Percentiles rank a stretch among this genome's conserved stretches.
phyloP scores from a whole-genome alignment of 176 grass and related monocot genomes.

The Raddia distichophylla region DNA sequence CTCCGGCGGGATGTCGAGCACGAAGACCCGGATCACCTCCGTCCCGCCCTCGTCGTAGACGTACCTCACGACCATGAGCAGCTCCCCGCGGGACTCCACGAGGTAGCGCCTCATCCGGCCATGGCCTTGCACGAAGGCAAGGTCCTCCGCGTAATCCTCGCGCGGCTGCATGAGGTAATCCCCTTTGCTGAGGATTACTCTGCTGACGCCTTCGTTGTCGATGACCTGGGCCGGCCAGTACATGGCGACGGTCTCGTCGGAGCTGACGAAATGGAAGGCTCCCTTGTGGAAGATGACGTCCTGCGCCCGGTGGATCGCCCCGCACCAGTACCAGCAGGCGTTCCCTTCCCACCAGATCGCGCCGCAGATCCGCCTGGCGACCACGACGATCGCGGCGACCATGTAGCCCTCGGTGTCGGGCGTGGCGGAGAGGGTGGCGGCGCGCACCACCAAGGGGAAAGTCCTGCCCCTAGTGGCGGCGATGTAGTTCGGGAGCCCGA shows the following conservation, averaged over 20 bases:
- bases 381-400: conserved; percentile 43
- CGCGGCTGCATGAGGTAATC: conserved; percentile 33
- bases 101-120: conserved; percentile 36
- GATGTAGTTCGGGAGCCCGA: conserved; percentile 20
- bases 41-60: conserved; percentile 14
- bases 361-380: background rate
- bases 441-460: conserved; percentile 28
- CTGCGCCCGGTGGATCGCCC: background rate
- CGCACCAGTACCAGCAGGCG: conserved; percentile 10
- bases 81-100: conserved; percentile 37
- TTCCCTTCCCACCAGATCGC: conserved; percentile 40
- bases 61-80: conserved; percentile 50
- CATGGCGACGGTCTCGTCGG: conserved; percentile 12
- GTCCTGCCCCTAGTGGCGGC: fast-evolving
- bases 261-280: conserved; percentile 40
- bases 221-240: background rate
- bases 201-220: too few species aligned
- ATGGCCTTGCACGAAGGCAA: background rate
- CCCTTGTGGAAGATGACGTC: conserved; percentile 28
- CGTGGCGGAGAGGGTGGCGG: conserved; percentile 32
- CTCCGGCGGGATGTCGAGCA: background rate
- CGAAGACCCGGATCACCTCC: conserved; percentile 39
- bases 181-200: background rate
- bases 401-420: conserved; percentile 11
- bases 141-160: background rate